These are phyloP conservation scores for Cutaneotrichosporon mucoides DNA, from an alignment of 1,284 basidiomycete genomes.

Conservation along the genomic window DNA sequence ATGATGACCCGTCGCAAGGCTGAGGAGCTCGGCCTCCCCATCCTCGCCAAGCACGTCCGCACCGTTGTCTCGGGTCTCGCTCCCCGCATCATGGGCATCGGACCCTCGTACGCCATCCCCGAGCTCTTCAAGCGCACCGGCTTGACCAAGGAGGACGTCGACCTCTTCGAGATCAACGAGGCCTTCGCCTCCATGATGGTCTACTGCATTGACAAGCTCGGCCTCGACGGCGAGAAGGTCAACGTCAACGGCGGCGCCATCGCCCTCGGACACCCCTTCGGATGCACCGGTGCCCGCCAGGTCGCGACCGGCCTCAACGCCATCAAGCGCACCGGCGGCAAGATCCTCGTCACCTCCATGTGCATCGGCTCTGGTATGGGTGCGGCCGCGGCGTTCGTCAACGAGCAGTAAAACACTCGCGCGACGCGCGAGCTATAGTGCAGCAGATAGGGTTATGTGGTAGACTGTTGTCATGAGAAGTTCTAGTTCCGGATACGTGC, in stretches of 20 bases:
- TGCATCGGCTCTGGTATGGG: constrained; percentile 90
- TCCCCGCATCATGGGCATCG: constrained; percentile 84
- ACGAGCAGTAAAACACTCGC: constrained; percentile 32
- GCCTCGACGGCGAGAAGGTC: constrained; percentile 69
- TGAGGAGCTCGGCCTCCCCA: constrained; percentile 80
- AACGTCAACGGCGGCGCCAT: constrained; percentile 90
- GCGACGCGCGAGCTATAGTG: no score
- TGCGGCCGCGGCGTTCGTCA: constrained; percentile 52
- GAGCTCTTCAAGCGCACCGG: constrained; percentile 62
- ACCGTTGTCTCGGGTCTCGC: constrained; percentile 74
- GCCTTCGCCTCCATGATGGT: constrained; percentile 80
- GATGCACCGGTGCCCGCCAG: constrained; percentile 82
- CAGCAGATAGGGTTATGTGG: no score
- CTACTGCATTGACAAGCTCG: constrained; percentile 67
- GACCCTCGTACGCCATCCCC: constrained; percentile 81
- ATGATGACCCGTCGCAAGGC: constrained; percentile 81
- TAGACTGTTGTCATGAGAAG: no score
- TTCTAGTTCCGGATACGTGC: no score
- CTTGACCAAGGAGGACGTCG: constrained; percentile 65
- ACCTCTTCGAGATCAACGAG: constrained; percentile 83
- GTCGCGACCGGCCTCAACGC: constrained; percentile 83
- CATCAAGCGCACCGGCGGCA: constrained; percentile 67
- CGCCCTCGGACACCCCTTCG: constrained; percentile 65
- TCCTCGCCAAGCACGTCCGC: constrained; percentile 85
- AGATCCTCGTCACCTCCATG: constrained; percentile 91